Conservation (phyloP, 345 rosid genomes). For the Physaria fendleri region DNA sequence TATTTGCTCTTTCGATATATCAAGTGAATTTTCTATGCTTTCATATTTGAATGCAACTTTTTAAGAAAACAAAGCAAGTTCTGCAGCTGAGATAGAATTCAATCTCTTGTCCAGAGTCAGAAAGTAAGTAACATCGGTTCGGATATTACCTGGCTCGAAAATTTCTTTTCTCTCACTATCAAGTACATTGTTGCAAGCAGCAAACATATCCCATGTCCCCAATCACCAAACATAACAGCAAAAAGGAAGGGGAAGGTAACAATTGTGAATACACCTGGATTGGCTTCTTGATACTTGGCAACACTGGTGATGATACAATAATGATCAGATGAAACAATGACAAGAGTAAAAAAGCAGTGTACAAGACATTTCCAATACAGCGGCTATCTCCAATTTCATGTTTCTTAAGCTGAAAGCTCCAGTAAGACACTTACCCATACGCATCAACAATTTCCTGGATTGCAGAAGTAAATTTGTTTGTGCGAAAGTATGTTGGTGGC, state of each 20-base stretch:
- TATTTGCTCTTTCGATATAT: not conserved
- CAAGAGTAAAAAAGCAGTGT: not conserved
- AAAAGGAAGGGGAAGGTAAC: constrained; percentile 94
- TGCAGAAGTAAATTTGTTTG: constrained; percentile 77
- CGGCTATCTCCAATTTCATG: not conserved
- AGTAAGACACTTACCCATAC: constrained; percentile 60
- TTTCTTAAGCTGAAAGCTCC: not conserved
- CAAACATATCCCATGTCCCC: constrained; percentile 99
- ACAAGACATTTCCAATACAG: not conserved
- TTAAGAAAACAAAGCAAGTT: not conserved
- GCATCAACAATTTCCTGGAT: constrained; percentile 94
- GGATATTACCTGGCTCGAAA: constrained; percentile 70
- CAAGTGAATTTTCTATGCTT: not conserved
- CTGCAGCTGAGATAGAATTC: not conserved
- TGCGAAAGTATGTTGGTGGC: constrained; percentile 82
- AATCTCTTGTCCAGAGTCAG: not conserved
- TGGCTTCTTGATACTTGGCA: constrained; percentile 92
- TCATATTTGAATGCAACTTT: not conserved
- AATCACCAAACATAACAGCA: constrained; percentile 99
- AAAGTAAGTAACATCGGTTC: not conserved
- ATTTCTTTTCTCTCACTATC: constrained; percentile 74
- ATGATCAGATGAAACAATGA: constrained; percentile 1
- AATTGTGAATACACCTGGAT: constrained; percentile 83
- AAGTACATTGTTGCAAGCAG: constrained; percentile 65
- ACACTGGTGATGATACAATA: constrained; percentile 43